phyloP scores from a whole-genome alignment of 192 early-diverging fungal species.

The Gonapodya prolifera region DNA sequence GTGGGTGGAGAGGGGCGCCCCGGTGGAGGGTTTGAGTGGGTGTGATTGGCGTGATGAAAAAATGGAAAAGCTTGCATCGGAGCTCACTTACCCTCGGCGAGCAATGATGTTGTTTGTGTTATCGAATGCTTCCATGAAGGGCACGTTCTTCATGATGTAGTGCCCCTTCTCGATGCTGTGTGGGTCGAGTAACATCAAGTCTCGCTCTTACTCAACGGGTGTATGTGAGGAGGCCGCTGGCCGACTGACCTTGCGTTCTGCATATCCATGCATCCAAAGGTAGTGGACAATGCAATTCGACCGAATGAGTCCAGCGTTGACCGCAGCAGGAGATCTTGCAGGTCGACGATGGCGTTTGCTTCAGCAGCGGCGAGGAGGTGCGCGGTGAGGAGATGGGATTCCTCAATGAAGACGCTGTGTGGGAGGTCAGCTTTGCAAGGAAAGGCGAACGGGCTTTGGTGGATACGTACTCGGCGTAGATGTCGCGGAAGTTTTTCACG shows the following conservation, averaged over 20 bases:
- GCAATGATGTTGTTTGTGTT: background rate
- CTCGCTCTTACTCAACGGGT: too few species aligned
- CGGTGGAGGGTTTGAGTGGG: too few species aligned
- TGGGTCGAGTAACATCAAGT: too few species aligned
- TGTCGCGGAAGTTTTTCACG: conserved; percentile 23
- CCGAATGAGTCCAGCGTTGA: conserved; percentile 4
- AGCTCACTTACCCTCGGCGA: background rate
- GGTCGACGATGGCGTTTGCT: background rate
- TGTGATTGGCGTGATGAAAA: too few species aligned
- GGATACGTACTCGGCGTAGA: background rate
- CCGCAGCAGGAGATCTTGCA: background rate
- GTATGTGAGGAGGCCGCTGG: too few species aligned
- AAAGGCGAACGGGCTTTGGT: too few species aligned
- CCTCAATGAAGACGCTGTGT: conserved; percentile 1
- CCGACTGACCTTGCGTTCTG: background rate
- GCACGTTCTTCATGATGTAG: background rate
- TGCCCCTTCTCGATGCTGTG: background rate
- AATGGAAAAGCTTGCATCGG: background rate
- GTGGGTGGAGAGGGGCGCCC: background rate
- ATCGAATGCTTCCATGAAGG: background rate
- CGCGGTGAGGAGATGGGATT: background rate
- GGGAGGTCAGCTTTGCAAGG: background rate
- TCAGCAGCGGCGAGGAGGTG: background rate
- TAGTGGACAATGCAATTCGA: background rate
- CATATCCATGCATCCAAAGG: conserved; percentile 1